These are phyloP conservation scores for Ilyonectria robusta DNA, from an alignment of 2,329 filamentous ascomycete species.

Conservation along the genomic window DNA sequence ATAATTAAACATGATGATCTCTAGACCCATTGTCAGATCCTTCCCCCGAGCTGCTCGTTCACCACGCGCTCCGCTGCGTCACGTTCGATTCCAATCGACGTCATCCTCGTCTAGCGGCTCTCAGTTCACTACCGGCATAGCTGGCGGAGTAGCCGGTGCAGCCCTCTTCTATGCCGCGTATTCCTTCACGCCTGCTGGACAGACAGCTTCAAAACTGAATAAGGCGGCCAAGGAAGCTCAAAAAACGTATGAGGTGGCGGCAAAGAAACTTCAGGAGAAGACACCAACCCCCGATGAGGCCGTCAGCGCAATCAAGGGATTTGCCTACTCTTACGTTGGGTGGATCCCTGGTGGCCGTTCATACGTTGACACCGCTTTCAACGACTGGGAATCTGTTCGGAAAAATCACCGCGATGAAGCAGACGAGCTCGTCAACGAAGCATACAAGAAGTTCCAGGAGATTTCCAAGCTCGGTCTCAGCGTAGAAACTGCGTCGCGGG, in stretches of 20 bases:
- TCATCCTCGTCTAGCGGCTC: conserved; percentile 49
- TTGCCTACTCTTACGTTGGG: conserved; percentile 76
- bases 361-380: conserved; percentile 79
- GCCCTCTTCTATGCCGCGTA: conserved; percentile 60
- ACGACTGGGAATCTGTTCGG: conserved; percentile 78
- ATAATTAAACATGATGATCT: conserved; percentile 45
- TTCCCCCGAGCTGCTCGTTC: conserved; percentile 48
- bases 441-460: conserved; percentile 77
- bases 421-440: conserved; percentile 75
- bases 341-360: conserved; percentile 80
- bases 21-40: conserved; percentile 49
- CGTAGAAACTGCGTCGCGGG: conserved; percentile 72
- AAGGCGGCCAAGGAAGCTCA: conserved; percentile 68
- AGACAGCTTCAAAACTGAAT: conserved; percentile 58
- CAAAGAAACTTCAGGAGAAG: conserved; percentile 71
- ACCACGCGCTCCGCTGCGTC: conserved; percentile 43
- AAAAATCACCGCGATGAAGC: conserved; percentile 79
- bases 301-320: conserved; percentile 74
- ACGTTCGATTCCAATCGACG: conserved; percentile 60
- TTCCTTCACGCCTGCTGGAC: conserved; percentile 61
- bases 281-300: conserved; percentile 78
- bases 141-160: conserved; percentile 61
- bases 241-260: conserved; percentile 71
- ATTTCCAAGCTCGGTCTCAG: conserved; percentile 72
- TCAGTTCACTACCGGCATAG: conserved; percentile 58